Conservation (phyloP, 495 filamentous ascomycete species). For the Aspergillus sclerotiicarbonarius region DNA sequence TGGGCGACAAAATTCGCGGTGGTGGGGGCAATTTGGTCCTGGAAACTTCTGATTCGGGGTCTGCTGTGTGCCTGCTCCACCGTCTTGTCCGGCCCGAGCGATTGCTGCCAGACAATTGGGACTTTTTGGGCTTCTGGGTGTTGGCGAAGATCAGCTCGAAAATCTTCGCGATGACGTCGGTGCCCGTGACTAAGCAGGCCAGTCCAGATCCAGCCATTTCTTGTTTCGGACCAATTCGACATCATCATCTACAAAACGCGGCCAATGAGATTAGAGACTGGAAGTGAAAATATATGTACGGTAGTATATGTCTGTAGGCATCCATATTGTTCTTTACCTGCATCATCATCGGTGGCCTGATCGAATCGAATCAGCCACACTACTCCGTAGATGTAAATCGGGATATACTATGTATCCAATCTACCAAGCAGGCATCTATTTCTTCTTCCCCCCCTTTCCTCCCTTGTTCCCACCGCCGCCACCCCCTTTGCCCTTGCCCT, state of each 20-base stretch:
- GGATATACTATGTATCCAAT: neutral
- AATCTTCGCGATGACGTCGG: slow-evolving; percentile 27
- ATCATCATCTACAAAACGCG: too few species aligned
- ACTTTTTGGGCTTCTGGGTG: slow-evolving; percentile 4
- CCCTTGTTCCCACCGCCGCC: slow-evolving; percentile 39
- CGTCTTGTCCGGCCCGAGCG: neutral
- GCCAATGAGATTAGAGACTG: too few species aligned
- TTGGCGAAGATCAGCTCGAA: slow-evolving; percentile 10
- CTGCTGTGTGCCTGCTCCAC: neutral
- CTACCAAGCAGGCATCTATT: slow-evolving; percentile 15
- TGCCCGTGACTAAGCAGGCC: slow-evolving; percentile 23
- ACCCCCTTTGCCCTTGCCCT: slow-evolving; percentile 46
- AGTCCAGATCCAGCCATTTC: neutral
- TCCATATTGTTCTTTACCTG: too few species aligned
- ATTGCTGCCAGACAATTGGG: neutral
- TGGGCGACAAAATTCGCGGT: slow-evolving; percentile 2
- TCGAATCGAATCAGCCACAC: neutral
- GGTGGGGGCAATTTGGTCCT: neutral
- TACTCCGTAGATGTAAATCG: neutral
- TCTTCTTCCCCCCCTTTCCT: slow-evolving; percentile 49
- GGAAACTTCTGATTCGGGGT: neutral
- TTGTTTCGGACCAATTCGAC: neutral
- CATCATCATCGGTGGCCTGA: too few species aligned
- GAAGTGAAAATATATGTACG: too few species aligned
- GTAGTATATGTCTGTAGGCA: too few species aligned